Conservation (phyloP, 2,329 filamentous ascomycete genomes). For the Clarireedia hainanense region DNA sequence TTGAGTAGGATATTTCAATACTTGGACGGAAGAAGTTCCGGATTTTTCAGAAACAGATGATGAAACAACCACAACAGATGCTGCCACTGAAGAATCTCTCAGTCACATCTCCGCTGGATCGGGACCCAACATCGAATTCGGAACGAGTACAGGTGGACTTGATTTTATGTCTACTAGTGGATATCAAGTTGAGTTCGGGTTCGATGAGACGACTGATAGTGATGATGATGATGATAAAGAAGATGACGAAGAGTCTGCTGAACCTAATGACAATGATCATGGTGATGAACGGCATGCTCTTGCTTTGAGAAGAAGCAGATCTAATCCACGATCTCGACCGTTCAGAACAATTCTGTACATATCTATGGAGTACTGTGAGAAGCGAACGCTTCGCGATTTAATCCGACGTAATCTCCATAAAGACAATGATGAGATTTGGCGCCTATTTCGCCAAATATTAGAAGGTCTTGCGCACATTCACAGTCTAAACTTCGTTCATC, state of each 20-base stretch:
- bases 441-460: slow-evolving; percentile 81
- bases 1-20: slow-evolving; percentile 82
- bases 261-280: slow-evolving; percentile 30
- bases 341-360: slow-evolving; percentile 80
- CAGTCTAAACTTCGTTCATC: slow-evolving; percentile 82
- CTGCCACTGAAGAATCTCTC: slow-evolving; percentile 20
- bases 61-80: slow-evolving; percentile 43
- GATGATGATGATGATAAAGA: slow-evolving; percentile 30
- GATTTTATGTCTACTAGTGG: slow-evolving; percentile 90
- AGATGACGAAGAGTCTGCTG: slow-evolving; percentile 36
- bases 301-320: slow-evolving; percentile 23
- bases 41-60: slow-evolving; percentile 48
- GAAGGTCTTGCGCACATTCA: slow-evolving; percentile 90
- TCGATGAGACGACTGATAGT: slow-evolving; percentile 38
- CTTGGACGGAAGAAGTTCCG: slow-evolving; percentile 75
- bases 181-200: slow-evolving; percentile 71
- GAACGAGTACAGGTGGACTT: slow-evolving; percentile 63
- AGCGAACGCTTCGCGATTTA: slow-evolving; percentile 74
- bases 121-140: slow-evolving; percentile 25
- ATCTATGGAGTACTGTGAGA: slow-evolving; percentile 98
- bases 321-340: slow-evolving; percentile 35
- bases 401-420: slow-evolving; percentile 70
- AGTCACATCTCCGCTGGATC: slow-evolving; percentile 22
- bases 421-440: slow-evolving; percentile 74
- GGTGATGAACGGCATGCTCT: slow-evolving; percentile 15